A percentile compares a stretch with the other conserved stretches of the same genome.
phyloP scores from a whole-genome alignment of 1,284 basidiomycete species.

The Cutaneotrichosporon sp. region DNA sequence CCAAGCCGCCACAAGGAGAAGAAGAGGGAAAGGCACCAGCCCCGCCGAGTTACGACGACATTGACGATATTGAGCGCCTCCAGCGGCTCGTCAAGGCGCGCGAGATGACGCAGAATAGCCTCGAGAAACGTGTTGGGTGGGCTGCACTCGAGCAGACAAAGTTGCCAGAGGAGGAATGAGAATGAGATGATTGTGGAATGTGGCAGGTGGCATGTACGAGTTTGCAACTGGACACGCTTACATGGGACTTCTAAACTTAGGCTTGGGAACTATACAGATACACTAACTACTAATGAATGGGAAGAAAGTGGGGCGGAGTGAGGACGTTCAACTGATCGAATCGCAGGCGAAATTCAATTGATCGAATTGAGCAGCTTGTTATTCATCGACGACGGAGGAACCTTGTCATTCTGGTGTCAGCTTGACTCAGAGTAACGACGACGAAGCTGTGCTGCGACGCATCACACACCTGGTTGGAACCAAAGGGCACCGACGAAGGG shows the following conservation, averaged over 20 bases:
- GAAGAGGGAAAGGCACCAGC: not conserved
- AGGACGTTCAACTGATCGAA: too few species aligned
- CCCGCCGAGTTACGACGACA: slow-evolving; percentile 31
- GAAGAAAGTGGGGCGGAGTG: too few species aligned
- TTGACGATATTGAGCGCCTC: slow-evolving; percentile 39
- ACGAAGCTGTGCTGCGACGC: too few species aligned
- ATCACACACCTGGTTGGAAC: too few species aligned
- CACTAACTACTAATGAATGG: not conserved
- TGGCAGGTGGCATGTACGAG: not conserved
- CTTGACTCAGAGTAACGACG: too few species aligned
- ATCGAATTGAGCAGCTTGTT: too few species aligned
- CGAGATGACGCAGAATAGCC: slow-evolving; percentile 37
- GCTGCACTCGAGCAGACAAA: slow-evolving; percentile 4
- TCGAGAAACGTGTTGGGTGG: slow-evolving; percentile 31
- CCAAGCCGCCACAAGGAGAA: not conserved
- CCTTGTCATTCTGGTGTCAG: too few species aligned
- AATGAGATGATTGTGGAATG: too few species aligned
- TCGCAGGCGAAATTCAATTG: too few species aligned
- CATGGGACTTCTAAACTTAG: not conserved
- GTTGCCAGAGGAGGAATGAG: not conserved
- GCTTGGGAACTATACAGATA: not conserved
- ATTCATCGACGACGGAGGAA: too few species aligned
- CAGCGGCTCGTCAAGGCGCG: slow-evolving; percentile 42
- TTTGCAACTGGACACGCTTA: not conserved
- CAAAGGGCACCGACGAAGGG: too few species aligned